These are phyloP conservation scores for Fraxinus nigra DNA, from an alignment of 305 asterid species.

Conservation along the genomic window DNA sequence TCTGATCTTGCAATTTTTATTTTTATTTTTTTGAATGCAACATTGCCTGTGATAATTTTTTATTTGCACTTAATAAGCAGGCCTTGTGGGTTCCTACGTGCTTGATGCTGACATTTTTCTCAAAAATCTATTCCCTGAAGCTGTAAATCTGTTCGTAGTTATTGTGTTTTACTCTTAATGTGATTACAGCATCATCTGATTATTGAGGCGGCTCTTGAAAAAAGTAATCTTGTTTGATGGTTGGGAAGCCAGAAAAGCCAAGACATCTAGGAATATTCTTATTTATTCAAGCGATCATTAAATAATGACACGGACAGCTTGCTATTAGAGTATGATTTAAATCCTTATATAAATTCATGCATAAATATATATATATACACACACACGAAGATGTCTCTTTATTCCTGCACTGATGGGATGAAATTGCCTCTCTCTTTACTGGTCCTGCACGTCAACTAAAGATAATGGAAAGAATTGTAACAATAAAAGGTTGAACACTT, in stretches of 20 bases:
- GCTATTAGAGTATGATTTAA: not conserved
- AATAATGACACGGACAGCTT: not conserved
- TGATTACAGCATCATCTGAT: not conserved
- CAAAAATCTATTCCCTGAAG: not conserved
- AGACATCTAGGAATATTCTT: not conserved
- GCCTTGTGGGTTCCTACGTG: not conserved
- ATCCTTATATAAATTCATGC: not conserved
- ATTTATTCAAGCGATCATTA: not conserved
- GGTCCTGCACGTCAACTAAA: not conserved
- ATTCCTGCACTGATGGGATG: not conserved
- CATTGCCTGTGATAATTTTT: not conserved
- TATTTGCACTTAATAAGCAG: not conserved
- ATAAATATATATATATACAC: not conserved
- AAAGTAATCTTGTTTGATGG: not conserved
- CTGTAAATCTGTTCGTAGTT: not conserved
- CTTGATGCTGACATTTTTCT: not conserved
- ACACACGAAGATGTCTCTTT: not conserved
- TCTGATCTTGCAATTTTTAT: not conserved
- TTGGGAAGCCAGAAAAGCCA: not conserved
- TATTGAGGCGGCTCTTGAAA: not conserved
- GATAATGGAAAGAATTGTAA: slow-evolving; percentile 3
- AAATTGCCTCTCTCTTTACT: not conserved
- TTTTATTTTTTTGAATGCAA: not conserved
- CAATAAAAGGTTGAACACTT: not conserved
- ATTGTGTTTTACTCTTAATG: not conserved